Base-by-base conservation (phyloP, 257 asterid species). In the Nicotiana knightiana region DNA sequence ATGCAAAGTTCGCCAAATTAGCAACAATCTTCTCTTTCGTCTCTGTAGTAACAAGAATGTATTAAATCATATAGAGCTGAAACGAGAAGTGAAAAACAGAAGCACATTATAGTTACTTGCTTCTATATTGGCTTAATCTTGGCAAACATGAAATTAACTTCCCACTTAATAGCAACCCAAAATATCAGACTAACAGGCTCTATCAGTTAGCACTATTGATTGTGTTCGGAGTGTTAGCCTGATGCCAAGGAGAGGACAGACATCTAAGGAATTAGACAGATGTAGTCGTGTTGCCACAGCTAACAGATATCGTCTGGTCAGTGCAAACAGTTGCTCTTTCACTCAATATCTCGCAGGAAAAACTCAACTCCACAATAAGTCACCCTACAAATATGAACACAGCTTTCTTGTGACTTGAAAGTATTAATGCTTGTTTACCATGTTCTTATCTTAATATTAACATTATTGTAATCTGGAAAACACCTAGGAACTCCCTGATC, bases 1-100 rank as follows among this genome's bases (percentile, higher is more conserved):
- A 96, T 8, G 99, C 98, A 80, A 96, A 94, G 87, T 96, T 94
- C 13, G 96, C 97, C 89, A 92, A 89, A 87, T 91, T 93, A 67
- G 98, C 95, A 73, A 86, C 97, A n/a, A 86, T 87, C 87, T 83
- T 92, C 91, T 95, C 99, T 86, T 95, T 95, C 33, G 87, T 83
- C 86, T 95, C 99, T 95, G 97, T 87, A 86, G 37, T 76, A 57
- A 81, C 73, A 81, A 79, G 61, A 83, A 79, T 67, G 65, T 35
- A 80, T 65, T 58, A 35, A 86, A 82, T 64, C 46, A 76, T n/a
- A 68, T 65, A 77, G 75, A 79, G 9, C 48, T 24, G 17, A 4
- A 51, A 78, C 32, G 12, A 43, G 59, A 66, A 43, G 79, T 46
- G 35, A 71, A 24, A 2, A 24, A 30, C 5, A 61, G 9, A 12